These are phyloP conservation scores for Cordyceps cicadae DNA, from an alignment of 2,329 filamentous ascomycete genomes.

Conservation along the genomic window DNA sequence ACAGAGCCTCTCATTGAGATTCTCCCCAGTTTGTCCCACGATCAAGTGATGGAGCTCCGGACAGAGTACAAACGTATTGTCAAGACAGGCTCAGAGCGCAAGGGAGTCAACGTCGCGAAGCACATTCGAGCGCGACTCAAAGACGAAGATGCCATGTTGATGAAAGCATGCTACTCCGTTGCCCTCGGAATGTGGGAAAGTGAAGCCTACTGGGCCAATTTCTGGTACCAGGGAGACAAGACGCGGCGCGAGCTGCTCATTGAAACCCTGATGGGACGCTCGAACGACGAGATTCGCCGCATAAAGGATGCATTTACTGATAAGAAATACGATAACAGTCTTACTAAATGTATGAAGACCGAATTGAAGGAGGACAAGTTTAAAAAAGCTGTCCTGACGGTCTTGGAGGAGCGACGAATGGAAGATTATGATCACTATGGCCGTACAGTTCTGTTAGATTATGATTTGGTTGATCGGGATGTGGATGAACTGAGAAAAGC, in stretches of 20 bases:
- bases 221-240: slow-evolving; percentile 87
- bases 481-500: slow-evolving; percentile 60
- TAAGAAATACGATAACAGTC: slow-evolving; percentile 78
- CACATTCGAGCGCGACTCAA: slow-evolving; percentile 73
- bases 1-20: slow-evolving; percentile 70
- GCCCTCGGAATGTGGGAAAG: slow-evolving; percentile 85
- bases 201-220: slow-evolving; percentile 97
- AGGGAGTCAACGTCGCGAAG: slow-evolving; percentile 77
- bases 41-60: slow-evolving; percentile 81
- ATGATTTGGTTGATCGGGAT: slow-evolving; percentile 58
- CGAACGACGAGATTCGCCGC: slow-evolving; percentile 73
- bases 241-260: slow-evolving; percentile 83
- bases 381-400: slow-evolving; percentile 75
- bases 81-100: slow-evolving; percentile 64
- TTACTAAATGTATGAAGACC: slow-evolving; percentile 79
- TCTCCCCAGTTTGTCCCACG: slow-evolving; percentile 73
- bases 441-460: slow-evolving; percentile 47
- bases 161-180: slow-evolving; percentile 85
- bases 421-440: slow-evolving; percentile 67
- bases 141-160: slow-evolving; percentile 65
- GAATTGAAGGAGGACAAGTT: slow-evolving; percentile 97
- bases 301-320: slow-evolving; percentile 89
- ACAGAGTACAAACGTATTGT: slow-evolving; percentile 83
- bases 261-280: slow-evolving; percentile 82
- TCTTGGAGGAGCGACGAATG: slow-evolving; percentile 75